Conservation (phyloP, 768 basidiomycete genomes). For the Myochromella boudieri region DNA sequence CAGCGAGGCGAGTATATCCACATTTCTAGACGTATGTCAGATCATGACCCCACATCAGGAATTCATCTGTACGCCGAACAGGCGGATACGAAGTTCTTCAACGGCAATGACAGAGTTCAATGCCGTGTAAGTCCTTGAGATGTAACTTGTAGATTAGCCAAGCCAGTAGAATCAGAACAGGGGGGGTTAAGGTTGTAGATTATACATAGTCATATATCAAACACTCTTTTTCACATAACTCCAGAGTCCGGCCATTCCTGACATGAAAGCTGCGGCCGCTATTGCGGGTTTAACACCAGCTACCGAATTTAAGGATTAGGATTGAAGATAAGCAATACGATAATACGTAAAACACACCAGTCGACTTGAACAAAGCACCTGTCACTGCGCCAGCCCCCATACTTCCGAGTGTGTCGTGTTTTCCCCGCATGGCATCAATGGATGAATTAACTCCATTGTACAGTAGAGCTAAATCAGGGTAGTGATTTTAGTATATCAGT, state of each 20-base stretch:
- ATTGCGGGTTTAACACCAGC: conserved; percentile 91
- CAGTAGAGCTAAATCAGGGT: conserved; percentile 70
- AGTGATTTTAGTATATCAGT: conserved; percentile 36
- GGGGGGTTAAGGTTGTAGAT: conserved; percentile 53
- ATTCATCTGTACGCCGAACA: conserved; percentile 41
- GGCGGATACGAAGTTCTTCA: conserved; percentile 37
- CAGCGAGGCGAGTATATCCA: conserved; percentile 35
- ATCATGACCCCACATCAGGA: conserved; percentile 44
- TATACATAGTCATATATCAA: conserved; percentile 51
- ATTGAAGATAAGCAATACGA: conserved; percentile 25
- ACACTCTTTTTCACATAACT: conserved; percentile 91
- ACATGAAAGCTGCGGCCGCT: conserved; percentile 86
- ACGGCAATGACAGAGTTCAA: conserved; percentile 26
- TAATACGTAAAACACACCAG: conserved; percentile 62
- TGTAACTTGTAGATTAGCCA: conserved; percentile 41
- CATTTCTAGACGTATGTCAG: conserved; percentile 49
- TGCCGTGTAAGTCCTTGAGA: conserved; percentile 35
- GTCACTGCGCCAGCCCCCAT: conserved; percentile 92
- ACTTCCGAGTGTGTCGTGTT: conserved; percentile 89
- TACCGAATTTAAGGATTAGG: conserved; percentile 47
- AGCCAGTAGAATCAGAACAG: conserved; percentile 42
- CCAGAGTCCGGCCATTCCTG: conserved; percentile 90
- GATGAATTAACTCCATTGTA: conserved; percentile 97
- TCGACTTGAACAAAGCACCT: conserved; percentile 90
- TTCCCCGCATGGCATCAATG: conserved; percentile 84